phyloP scores from a whole-genome alignment of 352 stramenopile genomes.

The Phytophthora macrochlamydospora region DNA sequence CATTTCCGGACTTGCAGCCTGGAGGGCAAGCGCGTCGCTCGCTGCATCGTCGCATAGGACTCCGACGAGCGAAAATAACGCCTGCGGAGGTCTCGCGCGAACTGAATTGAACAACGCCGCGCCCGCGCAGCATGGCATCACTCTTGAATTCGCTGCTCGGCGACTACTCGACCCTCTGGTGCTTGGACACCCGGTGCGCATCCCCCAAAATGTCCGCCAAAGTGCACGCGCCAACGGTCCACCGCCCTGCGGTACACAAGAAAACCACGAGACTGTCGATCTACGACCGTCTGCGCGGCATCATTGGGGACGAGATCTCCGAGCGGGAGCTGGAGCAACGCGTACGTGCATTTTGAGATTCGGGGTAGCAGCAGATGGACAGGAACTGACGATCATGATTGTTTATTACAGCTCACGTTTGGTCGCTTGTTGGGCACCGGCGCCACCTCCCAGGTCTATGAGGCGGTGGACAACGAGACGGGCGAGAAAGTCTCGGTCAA shows the following conservation, averaged over 20 bases:
- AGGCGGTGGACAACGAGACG: slow-evolving; percentile 55
- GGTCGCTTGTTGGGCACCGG: slow-evolving; percentile 65
- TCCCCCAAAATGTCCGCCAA: slow-evolving; percentile 41
- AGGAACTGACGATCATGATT: slow-evolving; percentile 24
- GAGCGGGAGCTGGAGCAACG: slow-evolving; percentile 59
- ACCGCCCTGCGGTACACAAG: slow-evolving; percentile 15
- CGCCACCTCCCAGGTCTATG: slow-evolving; percentile 81
- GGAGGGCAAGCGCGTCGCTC: slow-evolving; percentile 1
- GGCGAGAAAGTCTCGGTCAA: slow-evolving; percentile 71
- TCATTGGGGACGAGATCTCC: slow-evolving; percentile 69
- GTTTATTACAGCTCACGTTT: slow-evolving; percentile 58
- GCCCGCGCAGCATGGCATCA: slow-evolving; percentile 12
- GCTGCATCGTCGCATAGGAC: not conserved
- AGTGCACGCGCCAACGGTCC: slow-evolving; percentile 31
- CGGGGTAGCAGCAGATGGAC: not conserved
- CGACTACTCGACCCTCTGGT: slow-evolving; percentile 50
- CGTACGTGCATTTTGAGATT: slow-evolving; percentile 30
- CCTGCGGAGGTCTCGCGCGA: not conserved
- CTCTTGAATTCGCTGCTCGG: slow-evolving; percentile 34
- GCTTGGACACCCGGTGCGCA: slow-evolving; percentile 38
- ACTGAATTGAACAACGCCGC: not conserved
- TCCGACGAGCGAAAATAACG: not conserved
- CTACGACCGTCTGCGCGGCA: slow-evolving; percentile 58
- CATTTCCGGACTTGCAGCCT: slow-evolving; percentile 33
- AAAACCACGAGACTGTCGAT: slow-evolving; percentile 46